Evolutionary conservation across 2,329 filamentous ascomycete species (phyloP).

Genomic region (Ascochyta pisi): DNA sequence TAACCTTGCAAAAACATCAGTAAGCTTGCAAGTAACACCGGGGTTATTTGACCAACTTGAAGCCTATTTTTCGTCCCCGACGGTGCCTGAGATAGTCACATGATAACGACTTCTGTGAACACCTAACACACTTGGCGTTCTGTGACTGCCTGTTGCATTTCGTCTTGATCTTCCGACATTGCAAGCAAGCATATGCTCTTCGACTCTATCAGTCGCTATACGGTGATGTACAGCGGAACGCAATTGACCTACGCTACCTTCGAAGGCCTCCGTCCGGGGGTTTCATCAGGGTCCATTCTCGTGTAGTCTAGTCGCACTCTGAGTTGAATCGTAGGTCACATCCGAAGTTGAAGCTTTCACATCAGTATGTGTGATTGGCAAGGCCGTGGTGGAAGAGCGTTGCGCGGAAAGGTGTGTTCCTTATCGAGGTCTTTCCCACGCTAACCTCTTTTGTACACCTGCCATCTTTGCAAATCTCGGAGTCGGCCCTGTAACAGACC

Average conservation of each 20-base stretch:
- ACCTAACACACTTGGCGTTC: background rate
- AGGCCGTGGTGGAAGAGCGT: too few species aligned
- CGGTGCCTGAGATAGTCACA: constrained; percentile 7
- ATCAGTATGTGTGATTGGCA: too few species aligned
- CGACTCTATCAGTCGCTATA: background rate
- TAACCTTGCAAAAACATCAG: too few species aligned
- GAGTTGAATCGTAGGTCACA: too few species aligned
- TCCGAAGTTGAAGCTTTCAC: too few species aligned
- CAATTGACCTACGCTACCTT: background rate
- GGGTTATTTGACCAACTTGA: background rate
- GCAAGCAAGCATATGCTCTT: constrained; percentile 5
- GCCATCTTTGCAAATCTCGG: too few species aligned
- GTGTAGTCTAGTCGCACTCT: too few species aligned
- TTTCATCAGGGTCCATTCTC: background rate
- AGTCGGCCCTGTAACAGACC: too few species aligned
- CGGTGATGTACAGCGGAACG: background rate
- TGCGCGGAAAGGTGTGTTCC: too few species aligned
- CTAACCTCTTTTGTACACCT: too few species aligned
- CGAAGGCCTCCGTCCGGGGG: background rate
- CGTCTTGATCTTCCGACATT: constrained; percentile 11
- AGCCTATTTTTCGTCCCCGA: constrained; percentile 9
- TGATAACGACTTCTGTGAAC: constrained; percentile 1
- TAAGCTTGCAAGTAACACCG: too few species aligned
- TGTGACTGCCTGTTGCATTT: background rate
- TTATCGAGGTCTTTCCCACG: too few species aligned